Conservation (phyloP, 352 stramenopile genomes). For the Discostella stelligera region DNA sequence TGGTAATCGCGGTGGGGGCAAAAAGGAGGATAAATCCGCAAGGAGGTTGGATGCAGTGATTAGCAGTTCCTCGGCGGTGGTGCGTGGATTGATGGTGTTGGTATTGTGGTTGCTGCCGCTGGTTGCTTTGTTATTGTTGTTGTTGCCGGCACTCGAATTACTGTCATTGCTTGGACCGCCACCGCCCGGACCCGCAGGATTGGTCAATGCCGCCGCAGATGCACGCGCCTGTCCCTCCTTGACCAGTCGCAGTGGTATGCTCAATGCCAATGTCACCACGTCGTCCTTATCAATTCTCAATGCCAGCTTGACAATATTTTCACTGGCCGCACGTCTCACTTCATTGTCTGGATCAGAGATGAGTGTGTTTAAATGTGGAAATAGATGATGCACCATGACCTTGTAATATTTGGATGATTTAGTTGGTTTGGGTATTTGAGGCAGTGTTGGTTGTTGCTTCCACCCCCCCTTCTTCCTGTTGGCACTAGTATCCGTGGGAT, state of each 20-base stretch:
- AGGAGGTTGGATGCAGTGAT: conserved; percentile 91
- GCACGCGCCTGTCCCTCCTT: conserved; percentile 86
- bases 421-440: conserved; percentile 23
- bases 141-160: too few species aligned
- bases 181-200: neutral
- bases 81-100: conserved; percentile 27
- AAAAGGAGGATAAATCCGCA: conserved; percentile 87
- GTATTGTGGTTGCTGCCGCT: neutral
- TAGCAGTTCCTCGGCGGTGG: conserved; percentile 84
- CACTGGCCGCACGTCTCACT: conserved; percentile 67
- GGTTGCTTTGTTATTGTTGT: neutral
- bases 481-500: too few species aligned
- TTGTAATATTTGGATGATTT: conserved; percentile 57
- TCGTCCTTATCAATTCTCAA: conserved; percentile 86
- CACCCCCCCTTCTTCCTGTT: neutral
- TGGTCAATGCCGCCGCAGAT: conserved; percentile 39
- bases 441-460: neutral
- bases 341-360: conserved; percentile 71
- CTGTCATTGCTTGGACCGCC: too few species aligned
- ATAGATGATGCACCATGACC: conserved; percentile 54
- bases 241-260: conserved; percentile 89
- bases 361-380: conserved; percentile 60
- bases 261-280: conserved; percentile 88
- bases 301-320: conserved; percentile 64
- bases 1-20: conserved; percentile 82